Evolutionary conservation across 768 basidiomycete genomes (phyloP).

Genomic region (Kwoniella shandongensis): DNA sequence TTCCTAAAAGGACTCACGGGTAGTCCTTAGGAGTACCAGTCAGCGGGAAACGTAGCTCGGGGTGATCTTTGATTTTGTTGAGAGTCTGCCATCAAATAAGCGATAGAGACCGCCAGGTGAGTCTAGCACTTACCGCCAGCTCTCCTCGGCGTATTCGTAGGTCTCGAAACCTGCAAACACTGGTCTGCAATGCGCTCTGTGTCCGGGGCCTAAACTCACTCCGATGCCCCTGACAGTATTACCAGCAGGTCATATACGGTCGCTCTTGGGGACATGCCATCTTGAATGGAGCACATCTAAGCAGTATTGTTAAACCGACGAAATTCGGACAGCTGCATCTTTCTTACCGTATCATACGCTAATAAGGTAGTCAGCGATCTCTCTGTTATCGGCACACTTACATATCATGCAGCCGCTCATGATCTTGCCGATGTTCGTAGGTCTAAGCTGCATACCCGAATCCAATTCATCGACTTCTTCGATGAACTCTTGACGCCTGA

Average conservation of each 20-base stretch:
- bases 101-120: conserved; percentile 21
- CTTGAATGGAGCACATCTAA: conserved; percentile 9
- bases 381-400: conserved; percentile 12
- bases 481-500: conserved; percentile 55
- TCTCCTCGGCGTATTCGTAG: conserved; percentile 45
- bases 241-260: conserved; percentile 5
- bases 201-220: conserved; percentile 23
- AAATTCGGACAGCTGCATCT: too few species aligned
- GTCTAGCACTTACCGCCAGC: conserved; percentile 17
- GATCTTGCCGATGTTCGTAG: conserved; percentile 33
- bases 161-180: conserved; percentile 33
- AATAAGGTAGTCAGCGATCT: background rate
- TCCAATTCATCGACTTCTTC: conserved; percentile 66
- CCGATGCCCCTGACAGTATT: conserved; percentile 26
- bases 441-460: conserved; percentile 58
- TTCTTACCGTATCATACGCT: conserved; percentile 16
- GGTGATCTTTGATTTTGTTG: conserved; percentile 50
- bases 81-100: conserved; percentile 7
- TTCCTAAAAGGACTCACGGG: conserved; percentile 33
- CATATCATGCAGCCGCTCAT: conserved; percentile 37
- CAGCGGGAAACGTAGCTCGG: conserved; percentile 76
- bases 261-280: conserved; percentile 20
- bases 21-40: conserved; percentile 67
- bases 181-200: background rate
- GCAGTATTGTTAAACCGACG: too few species aligned